Conservation (phyloP, 2,329 filamentous ascomycete species). For the Cucurbitaria berberidis region DNA sequence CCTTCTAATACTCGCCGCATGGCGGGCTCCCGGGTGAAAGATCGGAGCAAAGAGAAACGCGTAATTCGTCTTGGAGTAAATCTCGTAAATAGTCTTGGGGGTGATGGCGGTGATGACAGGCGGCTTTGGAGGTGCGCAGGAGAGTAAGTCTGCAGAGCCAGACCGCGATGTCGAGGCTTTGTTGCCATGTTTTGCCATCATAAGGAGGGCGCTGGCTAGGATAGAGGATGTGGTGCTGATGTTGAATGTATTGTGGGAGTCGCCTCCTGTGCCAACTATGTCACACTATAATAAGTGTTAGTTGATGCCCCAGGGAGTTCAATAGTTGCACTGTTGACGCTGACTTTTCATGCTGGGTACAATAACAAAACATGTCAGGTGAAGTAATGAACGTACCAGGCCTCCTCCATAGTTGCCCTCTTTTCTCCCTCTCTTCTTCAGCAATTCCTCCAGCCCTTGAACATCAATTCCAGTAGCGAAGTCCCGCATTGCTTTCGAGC, state of each 20-base stretch:
- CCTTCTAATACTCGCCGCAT: conserved; percentile 82
- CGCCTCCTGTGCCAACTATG: conserved; percentile 96
- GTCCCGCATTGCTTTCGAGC: conserved; percentile 81
- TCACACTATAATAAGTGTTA: conserved; percentile 65
- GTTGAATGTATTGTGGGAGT: conserved; percentile 97
- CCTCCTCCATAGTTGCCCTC: conserved; percentile 83
- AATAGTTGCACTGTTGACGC: neutral
- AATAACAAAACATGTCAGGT: neutral
- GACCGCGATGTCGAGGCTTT: conserved; percentile 93
- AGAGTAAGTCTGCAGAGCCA: conserved; percentile 90
- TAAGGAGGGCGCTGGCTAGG: conserved; percentile 80
- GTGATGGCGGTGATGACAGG: conserved; percentile 77
- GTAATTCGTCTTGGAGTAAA: conserved; percentile 86
- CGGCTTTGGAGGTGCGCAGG: conserved; percentile 72
- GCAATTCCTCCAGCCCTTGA: conserved; percentile 63
- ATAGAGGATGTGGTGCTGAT: conserved; percentile 96
- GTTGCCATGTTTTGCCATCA: conserved; percentile 95
- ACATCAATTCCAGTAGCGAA: conserved; percentile 77
- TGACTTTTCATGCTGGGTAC: neutral
- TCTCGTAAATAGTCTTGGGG: conserved; percentile 70
- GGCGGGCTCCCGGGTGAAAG: conserved; percentile 94
- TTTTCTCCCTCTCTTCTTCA: conserved; percentile 65
- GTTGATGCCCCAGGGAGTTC: neutral
- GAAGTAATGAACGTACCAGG: conserved; percentile 64
- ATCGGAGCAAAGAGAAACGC: conserved; percentile 94